Percentiles rank a stretch among this genome's conserved stretches.
These are phyloP conservation scores for Phialocephala sp. DNA, from an alignment of 2,329 filamentous ascomycete genomes.

Conservation along the genomic window DNA sequence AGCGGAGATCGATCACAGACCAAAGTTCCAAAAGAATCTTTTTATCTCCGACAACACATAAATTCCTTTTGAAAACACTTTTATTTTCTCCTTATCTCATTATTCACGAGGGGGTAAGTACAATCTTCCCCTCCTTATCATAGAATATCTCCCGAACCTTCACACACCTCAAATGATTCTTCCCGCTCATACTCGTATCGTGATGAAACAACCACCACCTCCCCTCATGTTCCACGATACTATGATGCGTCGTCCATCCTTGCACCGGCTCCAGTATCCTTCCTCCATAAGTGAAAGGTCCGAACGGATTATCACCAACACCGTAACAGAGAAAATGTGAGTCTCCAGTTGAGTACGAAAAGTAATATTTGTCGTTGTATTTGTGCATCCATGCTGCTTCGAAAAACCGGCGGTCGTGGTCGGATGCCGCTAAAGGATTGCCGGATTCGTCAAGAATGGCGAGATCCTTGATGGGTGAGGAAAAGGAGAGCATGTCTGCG, in stretches of 20 bases:
- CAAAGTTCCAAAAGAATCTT: no score
- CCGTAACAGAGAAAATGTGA: slow-evolving; percentile 77
- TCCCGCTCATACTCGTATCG: slow-evolving; percentile 69
- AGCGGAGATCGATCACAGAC: no score
- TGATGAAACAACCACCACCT: slow-evolving; percentile 80
- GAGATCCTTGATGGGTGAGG: slow-evolving; percentile 60
- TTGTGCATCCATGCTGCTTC: slow-evolving; percentile 84
- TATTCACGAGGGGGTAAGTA: slow-evolving; percentile 24
- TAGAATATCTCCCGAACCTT: slow-evolving; percentile 80
- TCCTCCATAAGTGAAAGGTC: slow-evolving; percentile 76
- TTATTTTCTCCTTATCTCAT: not conserved
- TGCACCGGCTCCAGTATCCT: slow-evolving; percentile 76
- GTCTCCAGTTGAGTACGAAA: slow-evolving; percentile 80
- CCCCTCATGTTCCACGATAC: slow-evolving; percentile 74
- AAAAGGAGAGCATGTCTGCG: slow-evolving; percentile 70
- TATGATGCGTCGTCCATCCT: slow-evolving; percentile 84
- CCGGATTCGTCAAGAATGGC: slow-evolving; percentile 68
- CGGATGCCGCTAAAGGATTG: slow-evolving; percentile 63
- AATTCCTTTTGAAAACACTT: not conserved
- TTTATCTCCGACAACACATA: no score
- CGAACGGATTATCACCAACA: slow-evolving; percentile 65
- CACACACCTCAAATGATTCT: slow-evolving; percentile 74
- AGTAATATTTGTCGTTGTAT: slow-evolving; percentile 72
- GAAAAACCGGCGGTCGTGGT: slow-evolving; percentile 79
- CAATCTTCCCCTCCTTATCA: slow-evolving; percentile 67